Evolutionary conservation across 2,329 filamentous ascomycete genomes (phyloP).

Genomic region (Pseudogymnoascus sp.): DNA sequence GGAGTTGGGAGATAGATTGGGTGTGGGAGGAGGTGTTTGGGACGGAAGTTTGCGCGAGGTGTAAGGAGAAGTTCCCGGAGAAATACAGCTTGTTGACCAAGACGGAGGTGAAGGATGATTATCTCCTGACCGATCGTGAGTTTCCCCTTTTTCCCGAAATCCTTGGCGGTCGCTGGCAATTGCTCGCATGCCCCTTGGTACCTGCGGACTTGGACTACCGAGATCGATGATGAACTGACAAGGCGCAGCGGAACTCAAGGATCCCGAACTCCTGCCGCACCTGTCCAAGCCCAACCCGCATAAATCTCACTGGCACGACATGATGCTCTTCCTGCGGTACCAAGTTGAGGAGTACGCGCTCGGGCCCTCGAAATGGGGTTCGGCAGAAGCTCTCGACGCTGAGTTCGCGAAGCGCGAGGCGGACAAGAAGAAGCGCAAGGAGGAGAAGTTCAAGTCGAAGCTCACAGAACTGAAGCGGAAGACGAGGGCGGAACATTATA

Average conservation of each 20-base stretch:
- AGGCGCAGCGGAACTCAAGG: slow-evolving; percentile 71
- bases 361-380: slow-evolving; percentile 78
- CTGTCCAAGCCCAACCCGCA: slow-evolving; percentile 88
- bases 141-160: slow-evolving; percentile 19
- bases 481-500: slow-evolving; percentile 84
- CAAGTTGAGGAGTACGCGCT: slow-evolving; percentile 95
- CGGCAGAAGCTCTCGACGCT: slow-evolving; percentile 72
- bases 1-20: slow-evolving; percentile 81
- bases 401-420: slow-evolving; percentile 76
- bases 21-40: slow-evolving; percentile 85
- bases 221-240: slow-evolving; percentile 8
- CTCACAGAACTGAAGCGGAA: slow-evolving; percentile 86
- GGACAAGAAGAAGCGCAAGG: slow-evolving; percentile 78
- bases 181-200: background rate
- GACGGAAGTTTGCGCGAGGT: slow-evolving; percentile 67
- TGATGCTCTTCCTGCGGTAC: slow-evolving; percentile 92
- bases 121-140: slow-evolving; percentile 84
- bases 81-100: slow-evolving; percentile 95
- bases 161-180: background rate
- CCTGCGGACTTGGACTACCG: background rate
- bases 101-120: slow-evolving; percentile 92
- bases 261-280: slow-evolving; percentile 78
- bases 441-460: slow-evolving; percentile 86
- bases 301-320: slow-evolving; percentile 94
- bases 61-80: slow-evolving; percentile 84